Base-by-base conservation (phyloP, 345 rosid genomes). In the Populus simonii region DNA sequence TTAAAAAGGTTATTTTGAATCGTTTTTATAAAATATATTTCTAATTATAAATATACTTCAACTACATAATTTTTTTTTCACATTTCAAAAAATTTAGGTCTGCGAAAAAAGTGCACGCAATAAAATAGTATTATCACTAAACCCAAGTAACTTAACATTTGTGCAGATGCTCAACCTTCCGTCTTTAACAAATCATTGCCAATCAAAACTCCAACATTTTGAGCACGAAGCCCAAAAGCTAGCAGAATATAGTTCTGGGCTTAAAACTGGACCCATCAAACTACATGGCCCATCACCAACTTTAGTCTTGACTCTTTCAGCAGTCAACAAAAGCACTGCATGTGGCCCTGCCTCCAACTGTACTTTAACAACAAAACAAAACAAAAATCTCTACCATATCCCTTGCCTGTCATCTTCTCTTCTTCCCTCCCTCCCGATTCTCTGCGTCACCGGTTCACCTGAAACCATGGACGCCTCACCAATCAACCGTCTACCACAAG, bases 401-500 rank as follows among this genome's bases (percentile, higher is more conserved):
- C 59, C 59, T 27, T 18, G 35, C 35, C 22, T 66, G 35, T 9
- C 17, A 20, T 17, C 29, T 23, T 17, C 16, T 41, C 49, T n/a
- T 29, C 63, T 31, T 3, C 38, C 43, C 49, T 4, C 8, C 51
- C 22, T 7, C 20, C 33, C 51, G 0, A 13, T 20, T 43, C 35
- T 36, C 57, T 27, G 20, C 39, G 31, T 74, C 77, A 59, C 57
- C 59, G 39, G 69, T 55, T 8, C 23, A 63, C 33, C 59, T 13
- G 7, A 41, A 8, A 16, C 25, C 49, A 72, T 75, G 76, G 76
- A 75, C 7, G 23, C 11, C 18, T 80, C 88, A 1, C 86, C 92
- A 79, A 86, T 94, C 86, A 80, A 81, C 89, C 71, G 81, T 18
- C 92, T 94, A 5, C 93, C 96, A 16, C 89, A 87, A 38, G 98